Evolutionary conservation across 495 filamentous ascomycete genomes (phyloP).

Genomic region (Neurospora sp.): DNA sequence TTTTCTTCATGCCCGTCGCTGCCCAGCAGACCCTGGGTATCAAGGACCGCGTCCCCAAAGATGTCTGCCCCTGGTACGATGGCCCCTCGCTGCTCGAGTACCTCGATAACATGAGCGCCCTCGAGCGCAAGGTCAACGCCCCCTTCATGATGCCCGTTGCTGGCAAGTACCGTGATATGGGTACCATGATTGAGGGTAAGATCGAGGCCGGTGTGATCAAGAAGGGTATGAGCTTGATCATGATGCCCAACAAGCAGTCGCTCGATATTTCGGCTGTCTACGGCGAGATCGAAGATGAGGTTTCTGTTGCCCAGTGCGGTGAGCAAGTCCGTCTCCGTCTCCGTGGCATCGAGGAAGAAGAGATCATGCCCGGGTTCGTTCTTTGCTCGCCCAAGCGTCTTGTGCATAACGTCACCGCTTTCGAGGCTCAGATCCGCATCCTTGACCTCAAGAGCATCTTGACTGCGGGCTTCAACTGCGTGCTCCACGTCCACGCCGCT

Average conservation of each 20-base stretch:
- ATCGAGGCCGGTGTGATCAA: conserved; percentile 84
- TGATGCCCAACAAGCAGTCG: conserved; percentile 90
- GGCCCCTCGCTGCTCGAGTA: conserved; percentile 94
- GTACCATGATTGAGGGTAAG: conserved; percentile 94
- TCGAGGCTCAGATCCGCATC: conserved; percentile 93
- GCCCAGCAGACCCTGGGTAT: conserved; percentile 77
- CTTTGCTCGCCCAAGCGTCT: conserved; percentile 85
- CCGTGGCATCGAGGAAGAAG: conserved; percentile 93
- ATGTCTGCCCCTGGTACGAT: conserved; percentile 71
- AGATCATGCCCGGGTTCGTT: conserved; percentile 90
- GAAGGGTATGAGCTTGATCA: conserved; percentile 69
- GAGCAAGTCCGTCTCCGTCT: conserved; percentile 91
- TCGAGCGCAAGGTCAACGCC: conserved; percentile 93
- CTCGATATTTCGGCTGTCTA: conserved; percentile 76
- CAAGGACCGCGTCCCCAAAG: conserved; percentile 74
- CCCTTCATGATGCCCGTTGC: conserved; percentile 99
- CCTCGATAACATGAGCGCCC: conserved; percentile 77
- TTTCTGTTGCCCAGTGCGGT: conserved; percentile 67
- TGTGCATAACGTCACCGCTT: conserved; percentile 79
- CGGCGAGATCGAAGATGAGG: conserved; percentile 93
- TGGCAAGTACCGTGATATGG: conserved; percentile 94
- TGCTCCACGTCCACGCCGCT: conserved; percentile 83
- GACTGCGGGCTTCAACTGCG: conserved; percentile 68
- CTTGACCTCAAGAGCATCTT: conserved; percentile 94
- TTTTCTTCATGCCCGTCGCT: conserved; percentile 93